Percentiles rank a stretch among this genome's conserved stretches.
Evolutionary conservation across 164 flowering plant species (phyloP).

Genomic region (Liquidambar formosana): DNA sequence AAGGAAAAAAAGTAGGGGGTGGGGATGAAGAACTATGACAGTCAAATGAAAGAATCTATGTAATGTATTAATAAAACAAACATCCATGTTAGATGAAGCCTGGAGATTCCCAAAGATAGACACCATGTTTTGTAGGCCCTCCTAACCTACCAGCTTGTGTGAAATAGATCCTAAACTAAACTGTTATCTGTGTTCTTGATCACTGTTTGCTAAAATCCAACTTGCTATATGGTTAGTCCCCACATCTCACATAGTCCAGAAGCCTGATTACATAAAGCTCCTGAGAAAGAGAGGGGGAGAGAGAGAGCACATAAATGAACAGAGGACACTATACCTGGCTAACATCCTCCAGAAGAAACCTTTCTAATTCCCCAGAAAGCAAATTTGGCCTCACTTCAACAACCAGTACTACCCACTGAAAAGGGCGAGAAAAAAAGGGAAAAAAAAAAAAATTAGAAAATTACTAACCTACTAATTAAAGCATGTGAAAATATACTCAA

Average conservation of each 20-base stretch:
- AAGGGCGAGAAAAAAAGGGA: background rate
- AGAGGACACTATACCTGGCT: slow-evolving; percentile 41
- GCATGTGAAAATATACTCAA: background rate
- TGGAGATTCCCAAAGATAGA: background rate
- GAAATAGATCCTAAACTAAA: background rate
- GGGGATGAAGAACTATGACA: background rate
- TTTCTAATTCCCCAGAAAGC: slow-evolving; percentile 75
- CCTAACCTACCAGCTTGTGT: background rate
- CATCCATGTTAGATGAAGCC: background rate
- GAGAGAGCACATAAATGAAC: background rate
- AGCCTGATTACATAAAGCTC: too few species aligned
- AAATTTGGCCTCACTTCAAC: slow-evolving; percentile 82
- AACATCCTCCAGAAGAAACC: slow-evolving; percentile 70
- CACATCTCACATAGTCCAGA: too few species aligned
- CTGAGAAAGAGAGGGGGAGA: background rate
- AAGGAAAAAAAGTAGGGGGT: too few species aligned
- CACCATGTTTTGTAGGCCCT: background rate
- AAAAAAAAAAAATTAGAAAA: background rate
- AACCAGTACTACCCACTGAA: slow-evolving; percentile 68
- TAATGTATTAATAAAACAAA: background rate
- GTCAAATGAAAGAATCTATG: background rate
- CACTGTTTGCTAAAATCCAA: too few species aligned
- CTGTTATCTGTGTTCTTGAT: too few species aligned
- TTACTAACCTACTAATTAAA: background rate
- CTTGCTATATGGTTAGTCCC: too few species aligned